Conservation (phyloP, 2,329 filamentous ascomycete genomes). For the Fusarium sp. region DNA sequence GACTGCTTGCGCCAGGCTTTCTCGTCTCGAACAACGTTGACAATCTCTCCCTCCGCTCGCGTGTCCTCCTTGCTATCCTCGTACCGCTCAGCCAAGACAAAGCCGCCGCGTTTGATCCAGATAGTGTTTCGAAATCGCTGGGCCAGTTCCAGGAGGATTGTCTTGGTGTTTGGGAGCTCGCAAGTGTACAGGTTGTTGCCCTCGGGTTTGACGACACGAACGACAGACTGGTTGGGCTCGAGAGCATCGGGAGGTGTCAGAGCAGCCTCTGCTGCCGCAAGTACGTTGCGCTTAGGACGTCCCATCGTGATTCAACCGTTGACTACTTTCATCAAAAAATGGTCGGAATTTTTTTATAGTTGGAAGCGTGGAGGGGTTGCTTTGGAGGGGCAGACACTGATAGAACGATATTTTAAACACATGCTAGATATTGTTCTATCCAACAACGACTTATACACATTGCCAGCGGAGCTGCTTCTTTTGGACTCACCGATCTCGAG, state of each 20-base stretch:
- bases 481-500: slow-evolving; percentile 11
- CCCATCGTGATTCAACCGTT: slow-evolving; percentile 45
- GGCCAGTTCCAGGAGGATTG: slow-evolving; percentile 82
- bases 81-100: slow-evolving; percentile 80
- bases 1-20: slow-evolving; percentile 88
- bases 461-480: slow-evolving; percentile 23
- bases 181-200: slow-evolving; percentile 92
- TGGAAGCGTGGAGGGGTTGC: slow-evolving; percentile 28
- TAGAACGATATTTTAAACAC: slow-evolving; percentile 31
- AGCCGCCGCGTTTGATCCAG: slow-evolving; percentile 91
- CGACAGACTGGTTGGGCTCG: slow-evolving; percentile 73
- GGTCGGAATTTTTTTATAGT: slow-evolving; percentile 20
- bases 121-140: slow-evolving; percentile 89
- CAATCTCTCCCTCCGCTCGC: slow-evolving; percentile 86
- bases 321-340: background rate
- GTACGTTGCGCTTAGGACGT: slow-evolving; percentile 74
- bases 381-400: slow-evolving; percentile 34
- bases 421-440: slow-evolving; percentile 20
- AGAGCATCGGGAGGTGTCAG: slow-evolving; percentile 68
- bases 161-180: slow-evolving; percentile 72
- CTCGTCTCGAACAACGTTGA: slow-evolving; percentile 92
- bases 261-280: slow-evolving; percentile 80
- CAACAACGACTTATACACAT: background rate
- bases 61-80: slow-evolving; percentile 74
- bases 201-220: slow-evolving; percentile 81